Percentiles rank a stretch among this genome's conserved stretches.
phyloP scores from a whole-genome alignment of 1,284 basidiomycete species.

The Moesziomyces parantarcticus region DNA sequence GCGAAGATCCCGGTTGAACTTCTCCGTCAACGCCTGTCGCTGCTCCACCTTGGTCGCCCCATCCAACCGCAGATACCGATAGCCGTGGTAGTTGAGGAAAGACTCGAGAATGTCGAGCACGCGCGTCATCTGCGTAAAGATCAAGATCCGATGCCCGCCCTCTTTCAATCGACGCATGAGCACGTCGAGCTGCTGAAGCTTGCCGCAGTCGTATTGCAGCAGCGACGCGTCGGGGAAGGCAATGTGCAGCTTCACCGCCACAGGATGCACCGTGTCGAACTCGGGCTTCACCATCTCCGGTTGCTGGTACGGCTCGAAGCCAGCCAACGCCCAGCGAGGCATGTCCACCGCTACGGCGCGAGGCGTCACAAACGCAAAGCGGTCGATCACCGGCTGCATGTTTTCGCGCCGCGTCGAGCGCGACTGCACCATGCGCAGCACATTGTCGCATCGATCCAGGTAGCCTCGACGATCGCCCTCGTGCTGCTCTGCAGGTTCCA shows the following conservation, averaged over 20 bases:
- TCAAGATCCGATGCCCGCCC: conserved; percentile 87
- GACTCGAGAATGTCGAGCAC: conserved; percentile 94
- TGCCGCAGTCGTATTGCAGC: conserved; percentile 95
- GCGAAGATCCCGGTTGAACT: conserved; percentile 92
- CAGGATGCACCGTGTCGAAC: conserved; percentile 74
- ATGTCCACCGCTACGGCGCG: conserved; percentile 81
- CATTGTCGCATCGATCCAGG: conserved; percentile 74
- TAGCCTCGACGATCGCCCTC: conserved; percentile 70
- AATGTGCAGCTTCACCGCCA: conserved; percentile 86
- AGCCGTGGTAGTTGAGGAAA: conserved; percentile 91
- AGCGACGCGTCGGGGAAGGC: conserved; percentile 91
- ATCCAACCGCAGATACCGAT: conserved; percentile 90
- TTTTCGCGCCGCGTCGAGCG: conserved; percentile 74
- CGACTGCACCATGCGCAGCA: conserved; percentile 71
- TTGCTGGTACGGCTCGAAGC: conserved; percentile 60
- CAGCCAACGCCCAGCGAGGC: conserved; percentile 74
- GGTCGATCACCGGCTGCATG: conserved; percentile 75
- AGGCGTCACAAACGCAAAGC: conserved; percentile 86
- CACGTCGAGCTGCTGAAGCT: conserved; percentile 83
- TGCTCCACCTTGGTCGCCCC: conserved; percentile 96
- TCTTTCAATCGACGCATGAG: conserved; percentile 85
- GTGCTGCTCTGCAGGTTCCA: conserved; percentile 28
- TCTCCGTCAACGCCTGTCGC: conserved; percentile 91
- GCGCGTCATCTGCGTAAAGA: conserved; percentile 97
- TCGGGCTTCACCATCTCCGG: conserved; percentile 53